Base-by-base conservation (phyloP, 257 asterid species). In the Salvia rosmarinus region DNA sequence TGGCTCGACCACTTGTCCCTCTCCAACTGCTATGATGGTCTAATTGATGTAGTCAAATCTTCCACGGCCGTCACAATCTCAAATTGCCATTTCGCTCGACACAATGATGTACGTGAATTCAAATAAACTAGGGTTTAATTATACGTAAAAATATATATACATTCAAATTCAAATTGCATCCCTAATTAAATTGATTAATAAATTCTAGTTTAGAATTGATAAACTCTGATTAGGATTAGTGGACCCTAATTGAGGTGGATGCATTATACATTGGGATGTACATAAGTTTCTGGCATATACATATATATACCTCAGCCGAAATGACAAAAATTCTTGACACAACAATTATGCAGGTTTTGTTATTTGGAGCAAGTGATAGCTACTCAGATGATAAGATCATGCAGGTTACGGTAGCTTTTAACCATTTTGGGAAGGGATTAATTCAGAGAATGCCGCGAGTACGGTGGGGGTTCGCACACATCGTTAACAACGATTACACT, bases 1-100 rank as follows among this genome's bases (percentile, higher is more conserved):
- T 88, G 96, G 96, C 75, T 88, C 1, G 92, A 88, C 35, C 96
- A 88, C 23, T 69, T 88, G 11, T 88, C 96, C 0, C 37, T 88
- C 59, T 79, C 86, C 0, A 85, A 77, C 5, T 83, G 89, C 39
- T 37, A 20, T 0, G 92, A 88, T 56, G 96, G 96, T 0, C 81
- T 88, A 0, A 86, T 88, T 4, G 96, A 88, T 46, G 89, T 77
- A 6, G 76, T 86, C 16, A 30, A 83, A 51, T 85, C 77, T 43
- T 86, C 92, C 21, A 88, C 92, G 0, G 92, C 87, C 42, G 77
- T 88, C 69, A 88, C 96, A 73, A 80, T 88, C 77, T 86, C 96
- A 34, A 88, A 88, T 20, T 78, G 85, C 66, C 92, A 86, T 76
- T 83, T 83, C 25, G 74, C 87, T 19, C 70, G 71, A 0, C 96